Percentiles rank a stretch among this genome's conserved stretches.
These are phyloP conservation scores for Begonia peltatifolia DNA, from an alignment of 306 rosid species.

Conservation along the genomic window DNA sequence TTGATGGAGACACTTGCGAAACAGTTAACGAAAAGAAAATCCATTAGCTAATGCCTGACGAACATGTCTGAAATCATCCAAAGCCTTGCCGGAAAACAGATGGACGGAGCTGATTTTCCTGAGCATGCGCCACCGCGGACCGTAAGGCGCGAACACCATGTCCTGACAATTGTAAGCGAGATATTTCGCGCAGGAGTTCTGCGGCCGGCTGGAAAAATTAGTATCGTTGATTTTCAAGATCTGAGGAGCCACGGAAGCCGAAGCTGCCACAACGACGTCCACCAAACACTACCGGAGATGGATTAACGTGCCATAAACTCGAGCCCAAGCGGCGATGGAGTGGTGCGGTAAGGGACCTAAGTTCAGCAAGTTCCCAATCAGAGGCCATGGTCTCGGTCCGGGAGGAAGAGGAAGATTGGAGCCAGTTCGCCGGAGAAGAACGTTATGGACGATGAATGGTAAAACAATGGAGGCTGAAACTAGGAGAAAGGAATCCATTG, in stretches of 20 bases:
- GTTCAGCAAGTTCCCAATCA: slow-evolving; percentile 69
- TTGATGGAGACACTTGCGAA: too few relatives aligned
- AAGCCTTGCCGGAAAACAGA: slow-evolving; percentile 62
- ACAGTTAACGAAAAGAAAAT: too few relatives aligned
- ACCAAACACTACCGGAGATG: slow-evolving; percentile 54
- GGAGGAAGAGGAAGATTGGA: slow-evolving; percentile 38
- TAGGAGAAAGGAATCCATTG: too few relatives aligned
- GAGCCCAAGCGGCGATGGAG: slow-evolving; percentile 43
- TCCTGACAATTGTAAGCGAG: slow-evolving; percentile 65
- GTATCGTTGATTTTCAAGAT: slow-evolving; percentile 53
- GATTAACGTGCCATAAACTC: slow-evolving; percentile 52
- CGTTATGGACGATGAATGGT: slow-evolving; percentile 12
- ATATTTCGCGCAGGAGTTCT: slow-evolving; percentile 58
- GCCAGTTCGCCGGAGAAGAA: slow-evolving; percentile 4
- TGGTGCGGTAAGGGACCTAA: slow-evolving; percentile 65
- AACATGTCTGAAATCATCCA: slow-evolving; percentile 47
- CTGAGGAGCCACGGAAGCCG: slow-evolving; percentile 52
- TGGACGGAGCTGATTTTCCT: slow-evolving; percentile 68
- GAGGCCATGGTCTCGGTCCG: slow-evolving; percentile 77
- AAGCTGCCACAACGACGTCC: slow-evolving; percentile 56
- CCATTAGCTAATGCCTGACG: slow-evolving; percentile 30
- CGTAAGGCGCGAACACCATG: slow-evolving; percentile 71
- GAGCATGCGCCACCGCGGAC: slow-evolving; percentile 61
- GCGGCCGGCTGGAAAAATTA: slow-evolving; percentile 64
- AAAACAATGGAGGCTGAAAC: too few relatives aligned